Evolutionary conservation across 805 yeast species (phyloP), one percentile per base, ranked within the genome.

Genomic region (Suhomyces emberorum): DNA sequence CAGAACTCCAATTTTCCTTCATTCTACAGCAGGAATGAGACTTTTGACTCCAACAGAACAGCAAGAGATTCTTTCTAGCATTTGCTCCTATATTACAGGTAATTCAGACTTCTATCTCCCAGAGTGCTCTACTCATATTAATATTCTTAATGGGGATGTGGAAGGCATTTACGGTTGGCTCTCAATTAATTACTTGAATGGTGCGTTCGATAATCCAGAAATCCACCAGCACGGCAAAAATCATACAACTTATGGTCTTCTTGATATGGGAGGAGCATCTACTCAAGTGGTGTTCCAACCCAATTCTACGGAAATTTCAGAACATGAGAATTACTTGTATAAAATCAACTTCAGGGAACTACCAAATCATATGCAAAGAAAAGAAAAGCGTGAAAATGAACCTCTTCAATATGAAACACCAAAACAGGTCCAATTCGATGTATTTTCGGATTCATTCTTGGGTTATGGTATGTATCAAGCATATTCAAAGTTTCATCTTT

Each of bases 141-240:
- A 75, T 42, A 67, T 77, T 9, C 72, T 82, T 6, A 77, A 76
- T 39, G 88, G 87, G 0, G 83, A 79, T 42, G 57, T 68, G 3
- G 88, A 82, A 52, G 88, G 87, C 0, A 42, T 81, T 9, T 78
- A 77, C 46, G 80, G 82, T 2, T 82, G 88, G 88, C 57, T 81
- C 7, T 72, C 83, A 0, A 53, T 80, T 17, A 82, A 81, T 49
- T 77, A 76, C 34, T 51, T 77, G 42, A 62, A 72, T 19, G 77
- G 76, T 1, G 51, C 75, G 0, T 57, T 77, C 23, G 66, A 61
- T 25, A 35, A 52, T n/a, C 67, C 68, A 1, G 47, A 44, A 8
- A 44, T 50, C 4, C 71, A 65, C 31, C 51, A 65, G 22, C 73
- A 67, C 36, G 76, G 75, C 4, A 62, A 68, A 30, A 58, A 59